Conservation (phyloP, 140 eudicot species). For the Stevia rebaudiana region DNA sequence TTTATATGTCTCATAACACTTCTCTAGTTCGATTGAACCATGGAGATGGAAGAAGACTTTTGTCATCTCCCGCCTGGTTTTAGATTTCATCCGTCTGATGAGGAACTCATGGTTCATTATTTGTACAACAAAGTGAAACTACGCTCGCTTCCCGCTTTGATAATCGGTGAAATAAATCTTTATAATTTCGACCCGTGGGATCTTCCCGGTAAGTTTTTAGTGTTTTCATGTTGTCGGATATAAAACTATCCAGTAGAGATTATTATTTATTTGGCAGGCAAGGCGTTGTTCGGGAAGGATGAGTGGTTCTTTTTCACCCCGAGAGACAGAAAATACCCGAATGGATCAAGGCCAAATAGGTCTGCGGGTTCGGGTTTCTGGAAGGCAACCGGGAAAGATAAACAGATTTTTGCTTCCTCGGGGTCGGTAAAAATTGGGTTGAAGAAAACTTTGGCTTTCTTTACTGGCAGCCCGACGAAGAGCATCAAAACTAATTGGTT, state of each 20-base stretch:
- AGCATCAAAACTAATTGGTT: conserved; percentile 56
- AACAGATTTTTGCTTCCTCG: conserved; percentile 35
- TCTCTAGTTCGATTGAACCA: conserved; percentile 22
- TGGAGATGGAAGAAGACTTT: conserved; percentile 25
- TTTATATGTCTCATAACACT: neutral
- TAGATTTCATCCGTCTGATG: conserved; percentile 63
- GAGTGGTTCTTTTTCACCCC: conserved; percentile 70
- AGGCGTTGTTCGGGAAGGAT: conserved; percentile 47
- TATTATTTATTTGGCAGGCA: conserved; percentile 30
- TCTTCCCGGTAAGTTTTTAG: conserved; percentile 44
- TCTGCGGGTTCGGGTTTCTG: conserved; percentile 52
- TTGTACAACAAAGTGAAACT: conserved; percentile 40
- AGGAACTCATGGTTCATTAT: conserved; percentile 53
- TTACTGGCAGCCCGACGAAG: conserved; percentile 46
- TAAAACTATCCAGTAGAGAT: neutral
- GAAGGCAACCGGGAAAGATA: conserved; percentile 64
- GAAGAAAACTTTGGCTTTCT: conserved; percentile 55
- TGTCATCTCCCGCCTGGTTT: conserved; percentile 59
- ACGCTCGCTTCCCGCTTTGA: conserved; percentile 36
- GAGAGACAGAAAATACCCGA: conserved; percentile 58
- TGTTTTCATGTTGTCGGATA: neutral
- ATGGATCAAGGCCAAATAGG: conserved; percentile 61
- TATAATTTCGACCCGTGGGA: conserved; percentile 62
- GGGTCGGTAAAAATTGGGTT: conserved; percentile 49
- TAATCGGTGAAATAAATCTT: conserved; percentile 55